These are phyloP conservation scores for Trebouxia gelatinosa DNA, from an alignment of 163 green algal genomes.

Conservation along the genomic window DNA sequence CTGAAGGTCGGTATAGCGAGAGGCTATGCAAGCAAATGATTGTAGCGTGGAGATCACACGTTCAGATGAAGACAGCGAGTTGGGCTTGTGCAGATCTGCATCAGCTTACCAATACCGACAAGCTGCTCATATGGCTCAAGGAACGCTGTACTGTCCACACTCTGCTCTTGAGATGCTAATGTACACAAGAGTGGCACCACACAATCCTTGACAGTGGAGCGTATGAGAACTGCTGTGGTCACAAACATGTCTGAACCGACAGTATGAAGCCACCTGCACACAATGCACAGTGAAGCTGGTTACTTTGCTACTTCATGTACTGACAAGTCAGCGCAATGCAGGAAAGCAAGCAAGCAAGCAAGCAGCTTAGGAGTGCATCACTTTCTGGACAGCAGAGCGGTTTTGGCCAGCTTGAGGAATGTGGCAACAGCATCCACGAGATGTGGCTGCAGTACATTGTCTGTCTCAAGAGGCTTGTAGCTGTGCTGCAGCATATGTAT, in stretches of 20 bases:
- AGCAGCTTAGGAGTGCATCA: neutral
- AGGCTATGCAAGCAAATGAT: neutral
- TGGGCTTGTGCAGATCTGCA: neutral
- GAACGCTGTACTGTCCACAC: neutral
- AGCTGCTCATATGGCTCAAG: conserved; percentile 5
- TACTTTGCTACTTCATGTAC: neutral
- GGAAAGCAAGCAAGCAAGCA: neutral
- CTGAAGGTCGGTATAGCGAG: neutral
- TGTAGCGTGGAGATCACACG: neutral
- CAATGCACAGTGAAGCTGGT: neutral
- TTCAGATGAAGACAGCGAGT: neutral
- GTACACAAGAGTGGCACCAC: conserved; percentile 1
- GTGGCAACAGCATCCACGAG: neutral
- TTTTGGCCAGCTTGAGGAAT: conserved; percentile 5
- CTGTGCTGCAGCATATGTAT: neutral
- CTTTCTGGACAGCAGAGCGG: conserved; percentile 6
- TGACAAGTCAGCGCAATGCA: neutral
- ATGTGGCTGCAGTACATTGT: neutral
- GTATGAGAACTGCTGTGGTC: neutral
- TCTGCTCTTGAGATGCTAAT: neutral
- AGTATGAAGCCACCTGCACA: conserved; percentile 13
- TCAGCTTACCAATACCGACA: conserved; percentile 1
- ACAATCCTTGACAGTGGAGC: neutral
- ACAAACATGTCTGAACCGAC: neutral
- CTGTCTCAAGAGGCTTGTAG: neutral